Percentiles rank a stretch among this genome's conserved stretches.
Evolutionary conservation across 768 basidiomycete genomes (phyloP).

Genomic region (Melanogaster broomeanus): DNA sequence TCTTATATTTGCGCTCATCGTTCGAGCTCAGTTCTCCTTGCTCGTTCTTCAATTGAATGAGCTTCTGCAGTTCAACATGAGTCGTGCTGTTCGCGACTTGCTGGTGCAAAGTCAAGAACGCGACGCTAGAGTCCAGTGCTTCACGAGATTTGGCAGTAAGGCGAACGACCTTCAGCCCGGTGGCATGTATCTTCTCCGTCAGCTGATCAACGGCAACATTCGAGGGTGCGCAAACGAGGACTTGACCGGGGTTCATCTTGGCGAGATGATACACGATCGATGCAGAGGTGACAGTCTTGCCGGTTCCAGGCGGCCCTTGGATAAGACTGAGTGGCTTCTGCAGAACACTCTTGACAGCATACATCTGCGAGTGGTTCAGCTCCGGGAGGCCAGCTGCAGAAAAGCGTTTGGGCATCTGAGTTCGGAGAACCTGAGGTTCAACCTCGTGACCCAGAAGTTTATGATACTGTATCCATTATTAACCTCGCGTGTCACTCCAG

Average conservation of each 20-base stretch:
- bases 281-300: slow-evolving; percentile 98
- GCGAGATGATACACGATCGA: slow-evolving; percentile 98
- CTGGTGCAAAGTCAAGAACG: slow-evolving; percentile 92
- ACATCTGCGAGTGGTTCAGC: slow-evolving; percentile 99
- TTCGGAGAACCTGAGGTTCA: slow-evolving; percentile 87
- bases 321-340: slow-evolving; percentile 98
- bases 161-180: slow-evolving; percentile 97
- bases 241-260: slow-evolving; percentile 99
- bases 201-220: slow-evolving; percentile 99
- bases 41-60: slow-evolving; percentile 96
- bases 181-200: slow-evolving; percentile 98
- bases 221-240: slow-evolving; percentile 97
- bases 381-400: slow-evolving; percentile 97
- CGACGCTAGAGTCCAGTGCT: slow-evolving; percentile 93
- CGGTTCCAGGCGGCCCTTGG: slow-evolving; percentile 97
- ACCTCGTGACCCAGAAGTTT: slow-evolving; percentile 98
- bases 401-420: slow-evolving; percentile 96
- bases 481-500: neutral
- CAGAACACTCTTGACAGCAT: slow-evolving; percentile 97
- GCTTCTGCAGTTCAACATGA: slow-evolving; percentile 95
- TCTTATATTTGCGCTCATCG: slow-evolving; percentile 98
- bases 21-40: slow-evolving; percentile 96
- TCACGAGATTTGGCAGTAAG: slow-evolving; percentile 98
- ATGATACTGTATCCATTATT: slow-evolving; percentile 71
- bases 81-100: slow-evolving; percentile 97